phyloP scores from a whole-genome alignment of 2,329 filamentous ascomycete species.

The Acrocalymma vagum region DNA sequence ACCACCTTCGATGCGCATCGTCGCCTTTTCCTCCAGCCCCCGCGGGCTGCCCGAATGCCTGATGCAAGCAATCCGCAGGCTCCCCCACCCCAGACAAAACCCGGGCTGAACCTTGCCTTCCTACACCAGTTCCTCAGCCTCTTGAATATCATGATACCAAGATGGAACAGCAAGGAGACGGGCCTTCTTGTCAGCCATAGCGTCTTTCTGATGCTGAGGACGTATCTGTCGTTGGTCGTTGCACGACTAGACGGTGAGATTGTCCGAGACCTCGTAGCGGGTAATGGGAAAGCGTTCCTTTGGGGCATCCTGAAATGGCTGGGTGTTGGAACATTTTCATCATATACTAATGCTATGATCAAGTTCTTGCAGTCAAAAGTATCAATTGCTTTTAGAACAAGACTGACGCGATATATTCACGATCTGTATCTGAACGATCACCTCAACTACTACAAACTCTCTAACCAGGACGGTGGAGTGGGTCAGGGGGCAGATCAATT shows the following conservation, averaged over 20 bases:
- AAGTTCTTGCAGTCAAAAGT: slow-evolving; percentile 98
- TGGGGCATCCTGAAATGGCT: slow-evolving; percentile 96
- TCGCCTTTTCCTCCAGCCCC: slow-evolving; percentile 89
- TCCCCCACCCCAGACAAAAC: slow-evolving; percentile 89
- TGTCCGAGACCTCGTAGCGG: slow-evolving; percentile 93
- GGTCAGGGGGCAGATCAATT: slow-evolving; percentile 94
- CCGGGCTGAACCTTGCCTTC: slow-evolving; percentile 93
- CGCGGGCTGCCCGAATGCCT: slow-evolving; percentile 78
- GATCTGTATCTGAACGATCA: slow-evolving; percentile 95
- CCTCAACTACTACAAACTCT: slow-evolving; percentile 94
- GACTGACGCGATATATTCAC: slow-evolving; percentile 94
- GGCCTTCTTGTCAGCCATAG: slow-evolving; percentile 89
- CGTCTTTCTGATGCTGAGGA: slow-evolving; percentile 87
- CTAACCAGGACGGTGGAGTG: slow-evolving; percentile 91
- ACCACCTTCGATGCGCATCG: slow-evolving; percentile 97
- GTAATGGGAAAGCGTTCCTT: slow-evolving; percentile 86
- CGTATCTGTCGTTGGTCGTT: slow-evolving; percentile 92
- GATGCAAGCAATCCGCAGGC: slow-evolving; percentile 72
- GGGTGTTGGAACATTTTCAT: slow-evolving; percentile 89
- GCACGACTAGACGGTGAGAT: slow-evolving; percentile 95
- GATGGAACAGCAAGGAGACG: slow-evolving; percentile 95
- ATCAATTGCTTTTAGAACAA: slow-evolving; percentile 95
- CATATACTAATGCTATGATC: slow-evolving; percentile 99
- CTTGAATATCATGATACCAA: slow-evolving; percentile 96
- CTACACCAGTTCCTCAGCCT: slow-evolving; percentile 95